A percentile compares a stretch with the other conserved stretches of the same genome.
Evolutionary conservation across 2,329 filamentous ascomycete genomes (phyloP).

Genomic region (Pyricularia pennisetigena): DNA sequence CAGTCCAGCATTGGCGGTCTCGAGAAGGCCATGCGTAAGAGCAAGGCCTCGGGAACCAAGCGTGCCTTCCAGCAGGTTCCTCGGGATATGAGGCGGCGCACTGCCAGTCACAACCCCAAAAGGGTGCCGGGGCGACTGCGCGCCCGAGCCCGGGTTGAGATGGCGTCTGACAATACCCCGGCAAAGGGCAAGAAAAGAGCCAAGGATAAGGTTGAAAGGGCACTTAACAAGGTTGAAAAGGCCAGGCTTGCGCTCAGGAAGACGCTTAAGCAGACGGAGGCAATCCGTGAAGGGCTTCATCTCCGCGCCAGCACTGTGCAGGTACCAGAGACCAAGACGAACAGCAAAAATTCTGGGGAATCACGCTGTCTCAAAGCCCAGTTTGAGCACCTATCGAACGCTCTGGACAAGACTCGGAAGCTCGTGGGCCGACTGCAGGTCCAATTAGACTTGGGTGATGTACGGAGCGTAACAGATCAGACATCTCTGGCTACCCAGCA

Average conservation of each 20-base stretch:
- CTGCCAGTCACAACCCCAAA: conserved; percentile 92
- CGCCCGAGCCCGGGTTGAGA: conserved; percentile 58
- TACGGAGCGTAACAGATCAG: conserved; percentile 20
- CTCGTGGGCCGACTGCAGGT: background rate
- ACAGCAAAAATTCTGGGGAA: conserved; percentile 47
- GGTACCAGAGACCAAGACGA: background rate
- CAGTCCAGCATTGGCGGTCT: conserved; percentile 85
- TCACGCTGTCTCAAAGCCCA: conserved; percentile 52
- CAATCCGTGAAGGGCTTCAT: background rate
- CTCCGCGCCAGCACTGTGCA: background rate
- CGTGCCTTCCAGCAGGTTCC: conserved; percentile 90
- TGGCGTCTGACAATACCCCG: conserved; percentile 85
- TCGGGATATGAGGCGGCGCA: conserved; percentile 70
- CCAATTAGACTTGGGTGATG: background rate
- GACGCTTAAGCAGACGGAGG: background rate
- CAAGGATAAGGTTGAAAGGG: conserved; percentile 39
- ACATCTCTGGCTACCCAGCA: background rate
- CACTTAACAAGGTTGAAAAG: conserved; percentile 35
- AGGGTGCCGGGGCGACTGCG: conserved; percentile 72
- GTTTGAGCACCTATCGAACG: conserved; percentile 22
- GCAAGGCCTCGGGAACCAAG: conserved; percentile 50
- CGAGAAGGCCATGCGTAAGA: conserved; percentile 69
- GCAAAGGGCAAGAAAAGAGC: conserved; percentile 49
- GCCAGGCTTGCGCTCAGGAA: conserved; percentile 24
- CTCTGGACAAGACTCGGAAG: conserved; percentile 38